Percentiles rank a stretch among this genome's conserved stretches.
These are phyloP conservation scores for Kwoniella sp. DNA, from an alignment of 768 basidiomycete species.

Conservation along the genomic window DNA sequence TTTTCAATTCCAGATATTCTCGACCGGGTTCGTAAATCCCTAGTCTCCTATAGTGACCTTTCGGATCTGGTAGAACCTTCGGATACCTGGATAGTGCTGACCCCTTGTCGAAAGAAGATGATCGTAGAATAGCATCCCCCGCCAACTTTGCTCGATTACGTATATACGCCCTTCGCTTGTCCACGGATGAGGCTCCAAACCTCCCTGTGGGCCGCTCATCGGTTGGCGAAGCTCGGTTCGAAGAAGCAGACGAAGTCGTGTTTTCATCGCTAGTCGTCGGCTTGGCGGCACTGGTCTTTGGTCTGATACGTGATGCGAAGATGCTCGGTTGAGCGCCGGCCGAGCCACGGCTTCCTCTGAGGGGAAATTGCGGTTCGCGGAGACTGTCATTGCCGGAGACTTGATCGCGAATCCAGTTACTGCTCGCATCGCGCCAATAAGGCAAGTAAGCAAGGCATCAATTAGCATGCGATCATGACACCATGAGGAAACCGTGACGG, in stretches of 20 bases:
- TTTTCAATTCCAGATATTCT: slow-evolving; percentile 13
- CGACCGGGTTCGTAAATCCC: slow-evolving; percentile 11
- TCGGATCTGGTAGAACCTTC: slow-evolving; percentile 18
- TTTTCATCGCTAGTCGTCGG: background rate
- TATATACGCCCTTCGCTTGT: background rate
- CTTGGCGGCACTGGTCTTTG: background rate
- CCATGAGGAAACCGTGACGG: no score
- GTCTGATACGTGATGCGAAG: background rate
- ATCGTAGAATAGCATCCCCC: background rate
- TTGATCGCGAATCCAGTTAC: background rate
- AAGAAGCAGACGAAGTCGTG: background rate
- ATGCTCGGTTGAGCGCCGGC: background rate
- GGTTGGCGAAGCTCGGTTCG: background rate
- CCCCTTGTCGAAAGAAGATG: background rate
- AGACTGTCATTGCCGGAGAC: background rate
- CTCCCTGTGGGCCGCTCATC: background rate
- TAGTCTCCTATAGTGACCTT: slow-evolving; percentile 16
- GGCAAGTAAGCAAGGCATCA: no score
- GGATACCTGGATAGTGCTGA: slow-evolving; percentile 5
- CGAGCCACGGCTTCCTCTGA: background rate
- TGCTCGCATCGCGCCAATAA: no score
- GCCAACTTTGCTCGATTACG: slow-evolving; percentile 1
- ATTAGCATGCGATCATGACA: no score
- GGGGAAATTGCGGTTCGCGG: background rate
- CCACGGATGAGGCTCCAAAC: background rate